Conservation (phyloP, 164 flowering plant species). For the Vitis cinerea region DNA sequence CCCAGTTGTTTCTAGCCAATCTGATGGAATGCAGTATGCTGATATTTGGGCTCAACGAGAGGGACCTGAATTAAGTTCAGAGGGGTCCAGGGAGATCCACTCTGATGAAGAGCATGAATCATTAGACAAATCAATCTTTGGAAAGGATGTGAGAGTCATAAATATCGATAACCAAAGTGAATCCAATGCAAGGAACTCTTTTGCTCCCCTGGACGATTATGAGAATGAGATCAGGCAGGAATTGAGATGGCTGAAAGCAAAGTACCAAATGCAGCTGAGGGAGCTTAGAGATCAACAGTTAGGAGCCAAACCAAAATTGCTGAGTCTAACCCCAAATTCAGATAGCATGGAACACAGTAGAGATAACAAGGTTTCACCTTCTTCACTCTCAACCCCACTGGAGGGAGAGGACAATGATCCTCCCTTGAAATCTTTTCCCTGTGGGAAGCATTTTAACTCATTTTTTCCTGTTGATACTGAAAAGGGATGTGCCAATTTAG, state of each 20-base stretch:
- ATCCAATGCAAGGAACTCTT: slow-evolving; percentile 21
- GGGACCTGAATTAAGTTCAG: slow-evolving; percentile 25
- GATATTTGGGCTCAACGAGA: slow-evolving; percentile 47
- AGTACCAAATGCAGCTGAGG: slow-evolving; percentile 66
- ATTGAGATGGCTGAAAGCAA: slow-evolving; percentile 83
- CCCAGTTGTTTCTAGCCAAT: slow-evolving; percentile 25
- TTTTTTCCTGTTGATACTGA: slow-evolving; percentile 11
- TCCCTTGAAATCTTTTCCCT: slow-evolving; percentile 16
- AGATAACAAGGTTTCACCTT: slow-evolving; percentile 3
- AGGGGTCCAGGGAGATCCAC: slow-evolving; percentile 15
- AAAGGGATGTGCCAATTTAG: slow-evolving; percentile 21
- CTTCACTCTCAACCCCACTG: slow-evolving; percentile 8
- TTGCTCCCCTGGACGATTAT: slow-evolving; percentile 30
- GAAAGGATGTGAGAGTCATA: slow-evolving; percentile 25
- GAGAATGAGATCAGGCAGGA: slow-evolving; percentile 72
- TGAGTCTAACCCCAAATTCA: slow-evolving; percentile 4
- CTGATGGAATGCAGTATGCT: slow-evolving; percentile 28
- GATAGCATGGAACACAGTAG: slow-evolving; percentile 12
- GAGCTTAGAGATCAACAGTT: slow-evolving; percentile 53
- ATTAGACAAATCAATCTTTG: slow-evolving; percentile 9
- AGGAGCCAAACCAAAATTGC: slow-evolving; percentile 24
- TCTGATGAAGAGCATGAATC: slow-evolving; percentile 27
- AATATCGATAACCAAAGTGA: slow-evolving; percentile 19
- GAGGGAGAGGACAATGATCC: slow-evolving; percentile 19
- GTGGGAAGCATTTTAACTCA: slow-evolving; percentile 20